Evolutionary conservation across 2,329 filamentous ascomycete genomes (phyloP).

Genomic region (Phyllosticta capitalensis): DNA sequence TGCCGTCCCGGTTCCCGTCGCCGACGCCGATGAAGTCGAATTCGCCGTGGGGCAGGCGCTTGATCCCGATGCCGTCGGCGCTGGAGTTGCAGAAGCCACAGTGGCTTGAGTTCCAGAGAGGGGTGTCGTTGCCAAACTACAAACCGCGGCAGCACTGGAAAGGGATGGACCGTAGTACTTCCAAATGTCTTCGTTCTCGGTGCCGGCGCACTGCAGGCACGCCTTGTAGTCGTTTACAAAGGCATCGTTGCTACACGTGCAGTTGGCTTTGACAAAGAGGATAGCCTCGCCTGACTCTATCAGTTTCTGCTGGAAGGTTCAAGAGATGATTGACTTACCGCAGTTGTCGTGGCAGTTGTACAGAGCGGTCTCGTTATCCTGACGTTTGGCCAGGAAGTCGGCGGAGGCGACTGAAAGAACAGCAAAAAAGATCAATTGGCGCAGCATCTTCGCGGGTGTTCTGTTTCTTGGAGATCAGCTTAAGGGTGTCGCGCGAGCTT

Average conservation of each 20-base stretch:
- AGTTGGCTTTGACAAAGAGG: constrained; percentile 12
- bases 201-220: constrained; percentile 33
- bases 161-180: constrained; percentile 34
- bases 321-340: constrained; percentile 16
- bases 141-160: constrained; percentile 27
- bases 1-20: background rate
- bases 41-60: background rate
- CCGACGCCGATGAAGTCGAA: background rate
- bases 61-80: background rate
- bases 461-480: background rate
- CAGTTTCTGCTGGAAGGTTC: background rate
- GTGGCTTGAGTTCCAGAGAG: background rate
- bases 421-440: background rate
- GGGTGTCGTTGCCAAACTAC: constrained; percentile 18
- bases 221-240: constrained; percentile 21
- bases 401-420: background rate
- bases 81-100: background rate
- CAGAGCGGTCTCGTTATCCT: constrained; percentile 13
- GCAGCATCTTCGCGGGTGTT: background rate
- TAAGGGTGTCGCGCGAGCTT: background rate
- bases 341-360: constrained; percentile 28
- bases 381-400: background rate
- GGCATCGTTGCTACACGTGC: constrained; percentile 16
- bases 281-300: constrained; percentile 25
- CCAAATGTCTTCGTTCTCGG: constrained; percentile 35